Conservation (phyloP, 1,139 yeast genomes). For the Candida sanyaensis region DNA sequence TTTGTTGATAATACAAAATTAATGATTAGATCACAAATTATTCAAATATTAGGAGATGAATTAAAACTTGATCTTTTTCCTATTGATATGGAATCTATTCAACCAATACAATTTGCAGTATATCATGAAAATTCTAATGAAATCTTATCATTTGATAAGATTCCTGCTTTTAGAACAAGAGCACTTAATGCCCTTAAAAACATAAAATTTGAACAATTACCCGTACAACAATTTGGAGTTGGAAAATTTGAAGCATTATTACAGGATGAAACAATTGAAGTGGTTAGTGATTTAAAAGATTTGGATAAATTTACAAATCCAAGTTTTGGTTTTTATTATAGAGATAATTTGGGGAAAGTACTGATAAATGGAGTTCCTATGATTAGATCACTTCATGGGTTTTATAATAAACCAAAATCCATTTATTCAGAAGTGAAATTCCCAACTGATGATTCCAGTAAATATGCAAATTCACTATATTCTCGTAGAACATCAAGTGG, state of each 20-base stretch:
- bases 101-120: conserved; percentile 6
- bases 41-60: conserved; percentile 4
- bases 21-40: conserved; percentile 4
- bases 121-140: conserved; percentile 9
- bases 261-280: conserved; percentile 1
- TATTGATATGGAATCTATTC: conserved; percentile 7
- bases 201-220: conserved; percentile 8
- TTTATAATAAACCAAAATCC: conserved; percentile 2
- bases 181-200: conserved; percentile 7
- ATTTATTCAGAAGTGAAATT: conserved; percentile 3
- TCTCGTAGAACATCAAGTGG: conserved; percentile 4
- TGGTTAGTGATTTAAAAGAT: background rate
- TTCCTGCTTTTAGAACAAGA: conserved; percentile 7
- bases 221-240: conserved; percentile 2
- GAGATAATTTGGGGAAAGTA: conserved; percentile 3
- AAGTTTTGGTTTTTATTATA: conserved; percentile 4
- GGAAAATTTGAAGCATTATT: conserved; percentile 3
- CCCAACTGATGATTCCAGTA: conserved; percentile 3
- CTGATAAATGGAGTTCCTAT: conserved; percentile 3
- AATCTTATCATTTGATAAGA: conserved; percentile 6
- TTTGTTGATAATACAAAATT: conserved; percentile 6
- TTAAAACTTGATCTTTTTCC: conserved; percentile 1
- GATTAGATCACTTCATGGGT: conserved; percentile 7
- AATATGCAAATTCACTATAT: background rate
- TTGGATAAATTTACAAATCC: conserved; percentile 4